Conservation (phyloP, 2,329 filamentous ascomycete genomes). For the Epichloe sibirici region DNA sequence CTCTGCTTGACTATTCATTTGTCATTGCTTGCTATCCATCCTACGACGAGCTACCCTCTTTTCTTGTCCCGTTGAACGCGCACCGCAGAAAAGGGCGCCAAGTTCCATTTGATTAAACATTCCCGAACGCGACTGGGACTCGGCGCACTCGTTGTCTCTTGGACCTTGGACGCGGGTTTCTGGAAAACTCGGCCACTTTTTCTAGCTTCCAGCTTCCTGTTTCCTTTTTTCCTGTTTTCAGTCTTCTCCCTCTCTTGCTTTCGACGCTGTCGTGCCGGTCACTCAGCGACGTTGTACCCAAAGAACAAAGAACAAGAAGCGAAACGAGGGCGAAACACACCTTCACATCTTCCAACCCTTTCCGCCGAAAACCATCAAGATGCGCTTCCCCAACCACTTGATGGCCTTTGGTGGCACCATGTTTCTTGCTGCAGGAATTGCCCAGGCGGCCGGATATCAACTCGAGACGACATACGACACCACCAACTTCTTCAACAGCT, state of each 20-base stretch:
- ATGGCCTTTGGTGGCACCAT: slow-evolving; percentile 17
- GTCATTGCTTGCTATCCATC: too few relatives aligned
- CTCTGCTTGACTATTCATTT: background rate
- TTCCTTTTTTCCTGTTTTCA: background rate
- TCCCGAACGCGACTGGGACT: background rate
- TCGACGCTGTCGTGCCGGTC: slow-evolving; percentile 10
- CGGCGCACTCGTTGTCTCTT: background rate
- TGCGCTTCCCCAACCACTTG: slow-evolving; percentile 13
- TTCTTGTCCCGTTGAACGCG: background rate
- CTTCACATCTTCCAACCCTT: background rate
- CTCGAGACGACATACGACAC: slow-evolving; percentile 36
- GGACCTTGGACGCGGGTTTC: background rate
- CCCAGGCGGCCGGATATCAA: slow-evolving; percentile 26
- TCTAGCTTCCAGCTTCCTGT: too few relatives aligned
- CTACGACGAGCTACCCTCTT: background rate
- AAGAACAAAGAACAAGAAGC: background rate
- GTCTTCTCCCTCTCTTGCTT: too few relatives aligned
- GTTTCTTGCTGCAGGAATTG: slow-evolving; percentile 15
- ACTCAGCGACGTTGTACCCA: slow-evolving; percentile 5
- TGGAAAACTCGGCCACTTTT: background rate
- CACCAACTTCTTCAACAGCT: slow-evolving; percentile 43
- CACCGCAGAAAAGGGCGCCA: background rate
- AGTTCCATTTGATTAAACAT: background rate
- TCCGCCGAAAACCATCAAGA: slow-evolving; percentile 1
- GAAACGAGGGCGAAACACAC: background rate